These are phyloP conservation scores for Yamadazyma dendronema DNA, from an alignment of 1,139 yeast genomes.

Conservation along the genomic window DNA sequence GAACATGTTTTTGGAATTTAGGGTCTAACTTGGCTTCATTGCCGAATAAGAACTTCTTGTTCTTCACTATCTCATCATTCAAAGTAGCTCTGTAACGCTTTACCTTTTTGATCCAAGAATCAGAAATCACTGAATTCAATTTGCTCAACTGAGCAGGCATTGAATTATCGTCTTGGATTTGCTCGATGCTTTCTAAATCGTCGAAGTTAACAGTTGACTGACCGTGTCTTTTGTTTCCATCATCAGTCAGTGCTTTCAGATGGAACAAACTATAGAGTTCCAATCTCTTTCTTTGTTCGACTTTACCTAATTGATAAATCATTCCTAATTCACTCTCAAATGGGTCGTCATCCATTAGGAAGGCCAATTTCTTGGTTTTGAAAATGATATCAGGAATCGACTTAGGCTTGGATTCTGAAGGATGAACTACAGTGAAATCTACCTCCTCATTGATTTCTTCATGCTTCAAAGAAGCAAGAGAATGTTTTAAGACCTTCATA, in stretches of 20 bases:
- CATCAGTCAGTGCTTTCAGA: conserved; percentile 7
- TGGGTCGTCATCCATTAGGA: conserved; percentile 76
- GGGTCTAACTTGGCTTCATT: conserved; percentile 43
- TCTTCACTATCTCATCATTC: conserved; percentile 47
- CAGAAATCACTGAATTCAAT: conserved; percentile 22
- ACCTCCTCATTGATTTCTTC: conserved; percentile 13
- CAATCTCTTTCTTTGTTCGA: conserved; percentile 66
- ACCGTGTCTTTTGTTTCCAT: background rate
- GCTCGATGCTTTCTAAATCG: background rate
- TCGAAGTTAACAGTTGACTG: background rate
- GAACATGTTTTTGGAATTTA: conserved; percentile 49
- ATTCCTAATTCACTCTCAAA: conserved; percentile 76
- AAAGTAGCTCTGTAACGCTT: conserved; percentile 41
- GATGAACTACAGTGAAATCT: conserved; percentile 24
- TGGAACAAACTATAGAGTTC: conserved; percentile 61
- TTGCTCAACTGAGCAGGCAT: conserved; percentile 11
- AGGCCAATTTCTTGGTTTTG: conserved; percentile 44
- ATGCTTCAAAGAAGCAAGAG: conserved; percentile 44
- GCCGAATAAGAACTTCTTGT: conserved; percentile 50
- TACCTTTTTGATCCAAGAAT: conserved; percentile 52
- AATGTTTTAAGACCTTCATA: conserved; percentile 54
- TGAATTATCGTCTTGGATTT: conserved; percentile 5
- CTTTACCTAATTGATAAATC: conserved; percentile 72
- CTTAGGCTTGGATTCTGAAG: conserved; percentile 42
- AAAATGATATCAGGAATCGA: conserved; percentile 54